phyloP scores from a whole-genome alignment of 1,139 yeast genomes.

The Neolecta irregularis region DNA sequence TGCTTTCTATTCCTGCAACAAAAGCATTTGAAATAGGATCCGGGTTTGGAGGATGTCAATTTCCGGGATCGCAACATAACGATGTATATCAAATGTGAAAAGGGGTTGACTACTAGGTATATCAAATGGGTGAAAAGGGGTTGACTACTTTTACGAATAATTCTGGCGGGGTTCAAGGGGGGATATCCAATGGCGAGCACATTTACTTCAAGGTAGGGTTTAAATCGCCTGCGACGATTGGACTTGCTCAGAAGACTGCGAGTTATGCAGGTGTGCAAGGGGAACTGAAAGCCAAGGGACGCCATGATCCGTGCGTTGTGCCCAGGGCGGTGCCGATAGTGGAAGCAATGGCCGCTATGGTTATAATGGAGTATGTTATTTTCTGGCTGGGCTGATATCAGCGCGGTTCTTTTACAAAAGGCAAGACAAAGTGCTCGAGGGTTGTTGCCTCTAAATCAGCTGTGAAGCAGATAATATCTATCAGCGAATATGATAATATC shows the following conservation, averaged over 20 bases:
- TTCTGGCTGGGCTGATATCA: neutral
- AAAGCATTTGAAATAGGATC: slow-evolving; percentile 97
- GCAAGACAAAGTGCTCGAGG: slow-evolving; percentile 47
- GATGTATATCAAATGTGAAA: slow-evolving; percentile 61
- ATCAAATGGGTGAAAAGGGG: slow-evolving; percentile 22
- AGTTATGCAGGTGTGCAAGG: slow-evolving; percentile 80
- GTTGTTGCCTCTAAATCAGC: slow-evolving; percentile 13
- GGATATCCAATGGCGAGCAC: slow-evolving; percentile 89
- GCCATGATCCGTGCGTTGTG: slow-evolving; percentile 96
- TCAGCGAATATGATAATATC: too few relatives aligned
- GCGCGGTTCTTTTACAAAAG: slow-evolving; percentile 62
- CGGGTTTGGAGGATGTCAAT: slow-evolving; percentile 76
- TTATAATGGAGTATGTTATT: slow-evolving; percentile 44
- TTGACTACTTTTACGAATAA: slow-evolving; percentile 78
- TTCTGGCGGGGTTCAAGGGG: slow-evolving; percentile 97
- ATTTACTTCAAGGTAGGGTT: slow-evolving; percentile 90
- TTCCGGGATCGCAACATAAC: slow-evolving; percentile 89
- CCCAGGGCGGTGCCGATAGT: slow-evolving; percentile 98
- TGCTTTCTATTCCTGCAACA: slow-evolving; percentile 93
- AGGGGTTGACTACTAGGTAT: slow-evolving; percentile 23
- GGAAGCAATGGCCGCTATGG: slow-evolving; percentile 94
- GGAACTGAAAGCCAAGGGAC: slow-evolving; percentile 83
- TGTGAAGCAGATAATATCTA: too few relatives aligned
- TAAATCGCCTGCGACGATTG: slow-evolving; percentile 94
- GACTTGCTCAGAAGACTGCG: slow-evolving; percentile 79